Evolutionary conservation across 306 rosid species (phyloP).

Genomic region (Vigna mungo): DNA sequence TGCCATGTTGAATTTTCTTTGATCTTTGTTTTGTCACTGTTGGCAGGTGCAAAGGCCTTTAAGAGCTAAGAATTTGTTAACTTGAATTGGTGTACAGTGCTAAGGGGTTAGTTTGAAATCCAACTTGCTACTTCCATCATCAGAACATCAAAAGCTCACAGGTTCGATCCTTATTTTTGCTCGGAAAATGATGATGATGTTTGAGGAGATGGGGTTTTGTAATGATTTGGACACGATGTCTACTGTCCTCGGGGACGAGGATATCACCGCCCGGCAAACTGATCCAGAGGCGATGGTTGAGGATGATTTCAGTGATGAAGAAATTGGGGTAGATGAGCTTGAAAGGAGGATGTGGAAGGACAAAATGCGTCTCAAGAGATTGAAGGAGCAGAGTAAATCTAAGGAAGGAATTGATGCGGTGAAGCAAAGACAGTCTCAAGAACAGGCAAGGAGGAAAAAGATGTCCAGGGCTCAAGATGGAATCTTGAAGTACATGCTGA

Average conservation of each 20-base stretch:
- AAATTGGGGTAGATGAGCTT: conserved; percentile 70
- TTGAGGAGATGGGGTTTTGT: conserved; percentile 65
- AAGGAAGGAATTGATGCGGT: conserved; percentile 66
- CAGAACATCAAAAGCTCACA: conserved; percentile 24
- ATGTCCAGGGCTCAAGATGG: conserved; percentile 93
- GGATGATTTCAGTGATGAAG: conserved; percentile 76
- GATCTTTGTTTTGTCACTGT: conserved; percentile 23
- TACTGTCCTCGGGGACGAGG: conserved; percentile 58
- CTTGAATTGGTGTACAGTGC: conserved; percentile 33
- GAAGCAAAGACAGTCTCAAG: conserved; percentile 78
- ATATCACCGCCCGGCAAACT: conserved; percentile 47
- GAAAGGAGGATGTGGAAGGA: conserved; percentile 86
- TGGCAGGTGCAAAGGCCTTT: conserved; percentile 40
- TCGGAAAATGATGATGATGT: conserved; percentile 59
- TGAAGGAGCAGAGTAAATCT: conserved; percentile 64
- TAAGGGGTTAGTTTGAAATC: not conserved
- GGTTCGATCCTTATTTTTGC: not conserved
- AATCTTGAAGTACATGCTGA: conserved; percentile 83
- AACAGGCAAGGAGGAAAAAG: conserved; percentile 89
- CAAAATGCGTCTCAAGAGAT: conserved; percentile 63
- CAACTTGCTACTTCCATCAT: not conserved
- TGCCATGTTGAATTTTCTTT: conserved; percentile 11
- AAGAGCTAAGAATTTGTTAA: conserved; percentile 6
- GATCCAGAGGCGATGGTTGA: conserved; percentile 64
- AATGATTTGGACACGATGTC: conserved; percentile 65